Base-by-base conservation (phyloP, 257 asterid genomes). In the Solanum paucissectum region DNA sequence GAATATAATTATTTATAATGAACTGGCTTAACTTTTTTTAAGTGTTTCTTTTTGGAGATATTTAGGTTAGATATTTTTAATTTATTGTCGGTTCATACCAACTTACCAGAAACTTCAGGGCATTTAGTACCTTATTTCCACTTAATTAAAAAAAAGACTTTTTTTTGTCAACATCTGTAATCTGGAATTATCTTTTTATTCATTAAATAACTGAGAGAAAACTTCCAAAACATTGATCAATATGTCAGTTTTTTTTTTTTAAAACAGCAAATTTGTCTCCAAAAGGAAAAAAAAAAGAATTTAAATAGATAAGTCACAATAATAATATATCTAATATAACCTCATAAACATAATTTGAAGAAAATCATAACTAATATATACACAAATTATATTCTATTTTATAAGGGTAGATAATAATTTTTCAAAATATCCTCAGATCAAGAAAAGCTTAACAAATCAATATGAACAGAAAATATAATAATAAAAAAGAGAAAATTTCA, bases 41-140 rank as follows among this genome's bases (percentile, higher is more conserved):
- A 55, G 33, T 76, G 20, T 52, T 9, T 6, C 55, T 20, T 71
- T 71, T 76, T 77, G 72, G 87, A 84, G 84, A 88, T 49, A 86
- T 66, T 84, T n/a, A 71, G 88, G 60, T 89, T 87, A 85, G 90
- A 88, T 87, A 84, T 91, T 79, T 89, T 49, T 49, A 2, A 18
- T 6, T 86, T 69, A n/a, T 74, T 86, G 91, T 90, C 88, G 89
- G 89, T 84, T 81, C 52, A 32, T 9, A 72, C 40, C 23, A 55
- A 79, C 86, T 64, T 88, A 73, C 77, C 52, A 71, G 75, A 42
- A 83, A 72, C 36, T 46, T 46, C 68, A 7, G 42, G 27, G 9
- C 68, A 46, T 81, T 81, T 14, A 81, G 38, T 81, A 81, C 18
- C 42, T 72, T 44, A 34, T 52, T 36, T 62, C 69, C 40, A 81